These are phyloP conservation scores for Erysimum cheiranthoides DNA, from an alignment of 345 rosid genomes.

Conservation along the genomic window DNA sequence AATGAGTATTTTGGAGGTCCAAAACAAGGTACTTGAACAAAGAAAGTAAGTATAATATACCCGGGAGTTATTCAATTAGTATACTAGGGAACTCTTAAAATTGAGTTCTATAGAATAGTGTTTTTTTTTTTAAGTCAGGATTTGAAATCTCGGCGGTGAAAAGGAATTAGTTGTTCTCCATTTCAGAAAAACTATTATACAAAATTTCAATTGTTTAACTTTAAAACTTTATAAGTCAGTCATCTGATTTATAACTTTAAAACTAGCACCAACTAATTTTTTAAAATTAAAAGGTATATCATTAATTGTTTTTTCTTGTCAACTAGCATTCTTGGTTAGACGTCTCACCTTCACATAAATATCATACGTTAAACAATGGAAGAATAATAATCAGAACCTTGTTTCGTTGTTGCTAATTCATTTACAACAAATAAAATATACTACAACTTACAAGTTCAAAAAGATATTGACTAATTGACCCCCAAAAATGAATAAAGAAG, in stretches of 20 bases:
- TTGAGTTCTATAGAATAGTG: neutral
- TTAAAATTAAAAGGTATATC: neutral
- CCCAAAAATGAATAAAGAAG: neutral
- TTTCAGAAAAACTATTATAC: neutral
- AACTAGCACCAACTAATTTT: neutral
- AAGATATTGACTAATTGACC: neutral
- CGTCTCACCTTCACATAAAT: neutral
- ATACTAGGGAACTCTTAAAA: neutral
- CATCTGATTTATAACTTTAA: neutral
- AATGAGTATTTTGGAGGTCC: constrained; percentile 20
- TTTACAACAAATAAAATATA: neutral
- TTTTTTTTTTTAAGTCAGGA: neutral
- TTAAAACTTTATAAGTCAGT: neutral
- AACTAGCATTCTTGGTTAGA: neutral
- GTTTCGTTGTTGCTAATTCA: constrained; percentile 4
- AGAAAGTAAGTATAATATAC: neutral
- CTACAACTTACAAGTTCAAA: constrained; percentile 2
- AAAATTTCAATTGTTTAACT: neutral
- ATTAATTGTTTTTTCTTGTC: neutral
- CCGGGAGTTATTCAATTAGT: neutral
- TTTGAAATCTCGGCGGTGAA: neutral
- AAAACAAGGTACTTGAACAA: constrained; percentile 8
- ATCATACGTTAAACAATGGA: neutral
- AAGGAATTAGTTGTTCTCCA: neutral
- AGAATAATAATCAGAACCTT: neutral